Conservation (phyloP, 345 rosid species). For the Triadica sebifera region DNA sequence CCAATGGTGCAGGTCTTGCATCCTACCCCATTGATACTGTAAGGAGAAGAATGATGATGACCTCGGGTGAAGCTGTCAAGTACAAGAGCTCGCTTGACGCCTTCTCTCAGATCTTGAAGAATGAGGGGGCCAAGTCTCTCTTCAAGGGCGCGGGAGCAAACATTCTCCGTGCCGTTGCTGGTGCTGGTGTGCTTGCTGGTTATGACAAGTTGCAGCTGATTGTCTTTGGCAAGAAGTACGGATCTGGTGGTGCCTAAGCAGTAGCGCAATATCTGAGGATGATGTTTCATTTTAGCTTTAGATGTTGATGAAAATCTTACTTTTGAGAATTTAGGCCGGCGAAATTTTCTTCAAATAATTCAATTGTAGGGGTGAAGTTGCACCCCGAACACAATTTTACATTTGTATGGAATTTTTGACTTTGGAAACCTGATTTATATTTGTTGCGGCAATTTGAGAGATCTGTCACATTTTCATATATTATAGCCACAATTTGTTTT, state of each 20-base stretch:
- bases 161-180: conserved; percentile 38
- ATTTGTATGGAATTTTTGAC: conserved; percentile 31
- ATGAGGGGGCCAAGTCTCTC: conserved; percentile 37
- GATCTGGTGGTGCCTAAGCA: conserved; percentile 35
- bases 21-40: conserved; percentile 39
- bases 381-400: conserved; percentile 23
- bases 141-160: conserved; percentile 43
- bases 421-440: conserved; percentile 9
- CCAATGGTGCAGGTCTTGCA: conserved; percentile 38
- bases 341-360: conserved; percentile 41
- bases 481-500: no score
- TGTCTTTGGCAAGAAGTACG: conserved; percentile 36
- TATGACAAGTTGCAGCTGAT: conserved; percentile 39
- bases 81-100: conserved; percentile 32
- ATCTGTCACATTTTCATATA: no score
- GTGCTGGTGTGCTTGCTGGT: conserved; percentile 41
- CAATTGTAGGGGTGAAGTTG: conserved; percentile 25
- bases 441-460: conserved; percentile 16
- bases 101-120: conserved; percentile 34
- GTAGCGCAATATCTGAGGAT: background rate
- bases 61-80: conserved; percentile 41
- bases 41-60: conserved; percentile 44
- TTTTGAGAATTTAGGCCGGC: conserved; percentile 32
- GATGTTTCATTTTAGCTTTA: conserved; percentile 24
- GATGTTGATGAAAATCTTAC: conserved; percentile 59